Evolutionary conservation across 2,329 filamentous ascomycete species (phyloP), one percentile per base, ranked within the genome.

Genomic region (Clonostachys rosea): DNA sequence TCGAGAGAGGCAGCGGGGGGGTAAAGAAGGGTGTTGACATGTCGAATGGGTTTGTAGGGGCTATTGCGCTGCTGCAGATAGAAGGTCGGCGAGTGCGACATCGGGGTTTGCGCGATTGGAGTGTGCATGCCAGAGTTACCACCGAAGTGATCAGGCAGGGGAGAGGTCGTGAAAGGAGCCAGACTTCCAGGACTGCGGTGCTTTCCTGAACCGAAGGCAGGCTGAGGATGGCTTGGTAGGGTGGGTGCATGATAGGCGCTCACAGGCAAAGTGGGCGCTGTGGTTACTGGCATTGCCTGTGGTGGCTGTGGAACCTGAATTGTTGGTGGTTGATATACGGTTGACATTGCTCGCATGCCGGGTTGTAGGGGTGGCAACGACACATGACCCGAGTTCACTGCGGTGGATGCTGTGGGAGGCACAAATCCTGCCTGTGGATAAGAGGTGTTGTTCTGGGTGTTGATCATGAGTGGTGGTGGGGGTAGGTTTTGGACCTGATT

Each of bases 31-130:
- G 90, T 95, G 56, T 94, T 91, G 49, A 96, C 89, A 50, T 89
- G 81, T 46, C 91, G 87, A 37, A 96, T 86, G 2, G 92, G 92
- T 53, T 90, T 88, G 67, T 97, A 97, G 4, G 94, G 94, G 47
- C 92, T 97, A 52, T 88, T 85, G 48, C 94, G 82, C 62, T 96
- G 89, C 59, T 89, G 87, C 36, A 96, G 75, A 66, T 95, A 95
- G 59, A 89, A 82, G 11, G 88, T 91, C 1, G 92, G 92, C 34
- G 94, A 97, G 53, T 94, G 79, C 34, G 88, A 86, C 41, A 83
- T 81, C 6, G 86, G 84, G 9, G 83, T 81, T 43, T 83, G 78
- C 5, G 56, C 56, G 37, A 67, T 59, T 3, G 86, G 84, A 9
- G 83, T 81, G 45, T 83, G 78, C 11, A 77, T 70, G 11, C 71